Base-by-base conservation (phyloP, 768 basidiomycete genomes). In the Boletus rubroflammeus region DNA sequence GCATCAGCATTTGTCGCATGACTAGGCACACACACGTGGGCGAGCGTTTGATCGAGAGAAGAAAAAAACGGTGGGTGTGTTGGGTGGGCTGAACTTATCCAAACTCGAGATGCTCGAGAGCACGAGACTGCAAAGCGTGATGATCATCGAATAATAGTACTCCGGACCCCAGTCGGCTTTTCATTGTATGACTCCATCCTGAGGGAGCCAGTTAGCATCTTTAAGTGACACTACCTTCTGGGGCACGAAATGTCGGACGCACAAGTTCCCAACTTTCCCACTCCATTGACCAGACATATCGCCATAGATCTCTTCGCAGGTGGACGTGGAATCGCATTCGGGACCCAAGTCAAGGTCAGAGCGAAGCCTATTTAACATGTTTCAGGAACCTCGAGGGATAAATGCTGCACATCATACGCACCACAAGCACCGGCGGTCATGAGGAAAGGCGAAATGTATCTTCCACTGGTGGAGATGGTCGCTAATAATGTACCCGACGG, bases 151-250 rank as follows among this genome's bases (percentile, higher is more conserved):
- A 40, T 73, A 83, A 45, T 83, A 83, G 60, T 86, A 86, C 55
- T 75, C 59, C 6, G 14, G 34, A 17, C 34, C 74, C 83, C 84
- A 86, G n/a, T 65, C 62, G 3, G 78, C 62, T 59, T 80, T 80
- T 85, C 85, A 86, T 0, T 75, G 60, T 79, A 85, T 0, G 83
- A 83, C 3, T 81, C 80, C 59, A 82, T 80, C 4, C 84, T 85
- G 43, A 38, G 3, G 10, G n/a, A 35, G 34, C 6, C 11, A 7
- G 21, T 56, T 8, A 34, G 15, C 14, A 46, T 31, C 29, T 23
- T 40, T 26, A 1, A 50, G 29, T 25, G 15, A 31, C 28, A 11
- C 14, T 3, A 25, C 13, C 14, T 21, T 28, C 39, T 14, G 2
- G 7, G 19, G 17, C 48, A 26, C 3, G 7, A 34, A 6, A 21